Evolutionary conservation across 2,329 filamentous ascomycete species (phyloP), one percentile per base, ranked within the genome.

Genomic region (Xylaria sp.): DNA sequence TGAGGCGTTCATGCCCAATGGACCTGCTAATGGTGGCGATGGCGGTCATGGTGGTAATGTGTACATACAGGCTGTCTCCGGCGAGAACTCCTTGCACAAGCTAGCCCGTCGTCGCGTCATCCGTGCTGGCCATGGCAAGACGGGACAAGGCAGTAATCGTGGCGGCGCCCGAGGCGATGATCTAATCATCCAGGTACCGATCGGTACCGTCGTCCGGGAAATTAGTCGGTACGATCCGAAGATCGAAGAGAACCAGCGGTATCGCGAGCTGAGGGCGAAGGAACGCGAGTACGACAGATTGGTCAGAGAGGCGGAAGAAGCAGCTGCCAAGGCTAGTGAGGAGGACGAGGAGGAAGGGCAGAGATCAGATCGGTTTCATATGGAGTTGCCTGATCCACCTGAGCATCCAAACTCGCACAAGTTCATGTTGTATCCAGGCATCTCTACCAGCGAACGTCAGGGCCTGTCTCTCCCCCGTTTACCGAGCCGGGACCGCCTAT

Each of bases 41-140:
- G 94, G 94, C 48, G 94, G 94, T 3, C 89, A 86, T 58, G 94
- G 94, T 63, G 94, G 94, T 46, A 95, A 89, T 68, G 80, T 99
- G 66, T 97, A 96, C 73, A 95, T 99, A 59, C 93, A 97, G 75
- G 92, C 94, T 6, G 86, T 96, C 1, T 86, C 89, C 57, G 91
- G 92, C 60, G 90, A 97, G 75, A 97, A 92, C 0, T 96, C 91
- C 56, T 77, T 99, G 62, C 92, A 97, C 76, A 97, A 97, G 76
- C 80, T 99, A 8, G 88, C 91, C 0, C 82, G 93, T 47, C 80
- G 88, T 66, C 86, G 90, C 1, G 83, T 91, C 58, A 75, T 93
- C 54, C 87, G 89, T 60, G 91, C 90, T 0, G 87, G 86, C 1
- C 79, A 86, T 65, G 91, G 91, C n/a, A 88, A 82, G 72, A 87